Evolutionary conservation across 345 rosid species (phyloP).

Genomic region (Kernera saxatilis): DNA sequence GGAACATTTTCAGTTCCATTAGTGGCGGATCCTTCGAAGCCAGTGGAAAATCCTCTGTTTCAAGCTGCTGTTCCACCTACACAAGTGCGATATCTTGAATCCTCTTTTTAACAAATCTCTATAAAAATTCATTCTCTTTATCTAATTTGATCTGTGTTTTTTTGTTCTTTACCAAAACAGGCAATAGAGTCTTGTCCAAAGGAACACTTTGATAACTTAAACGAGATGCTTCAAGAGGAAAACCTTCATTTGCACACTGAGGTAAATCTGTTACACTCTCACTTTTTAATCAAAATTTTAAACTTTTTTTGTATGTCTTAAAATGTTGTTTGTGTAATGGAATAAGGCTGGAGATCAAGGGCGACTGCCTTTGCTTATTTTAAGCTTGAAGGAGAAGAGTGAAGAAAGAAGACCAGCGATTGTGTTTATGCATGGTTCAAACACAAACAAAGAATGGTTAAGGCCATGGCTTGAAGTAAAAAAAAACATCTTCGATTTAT

Average conservation of each 20-base stretch:
- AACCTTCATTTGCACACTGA: constrained; percentile 65
- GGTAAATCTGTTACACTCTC: constrained; percentile 33
- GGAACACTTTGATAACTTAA: constrained; percentile 38
- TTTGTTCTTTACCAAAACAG: constrained; percentile 34
- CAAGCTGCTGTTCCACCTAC: constrained; percentile 49
- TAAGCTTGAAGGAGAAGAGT: constrained; percentile 47
- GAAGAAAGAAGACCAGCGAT: constrained; percentile 57
- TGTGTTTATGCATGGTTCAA: constrained; percentile 81
- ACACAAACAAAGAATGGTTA: constrained; percentile 78
- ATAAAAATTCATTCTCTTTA: not conserved
- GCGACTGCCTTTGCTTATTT: constrained; percentile 55
- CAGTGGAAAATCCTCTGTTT: constrained; percentile 52
- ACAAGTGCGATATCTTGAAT: constrained; percentile 33
- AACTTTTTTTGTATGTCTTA: not conserved
- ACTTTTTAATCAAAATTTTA: not conserved
- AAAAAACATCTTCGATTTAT: not conserved
- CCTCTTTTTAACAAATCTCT: not conserved
- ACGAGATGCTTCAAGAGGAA: constrained; percentile 62
- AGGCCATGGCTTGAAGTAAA: constrained; percentile 84
- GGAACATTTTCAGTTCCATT: constrained; percentile 42
- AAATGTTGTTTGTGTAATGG: not conserved
- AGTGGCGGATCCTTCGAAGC: constrained; percentile 44
- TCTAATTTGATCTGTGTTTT: not conserved
- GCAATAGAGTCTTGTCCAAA: constrained; percentile 74
- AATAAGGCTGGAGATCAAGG: constrained; percentile 70